phyloP scores from a whole-genome alignment of 306 rosid species.

The Vigna nakashimae region DNA sequence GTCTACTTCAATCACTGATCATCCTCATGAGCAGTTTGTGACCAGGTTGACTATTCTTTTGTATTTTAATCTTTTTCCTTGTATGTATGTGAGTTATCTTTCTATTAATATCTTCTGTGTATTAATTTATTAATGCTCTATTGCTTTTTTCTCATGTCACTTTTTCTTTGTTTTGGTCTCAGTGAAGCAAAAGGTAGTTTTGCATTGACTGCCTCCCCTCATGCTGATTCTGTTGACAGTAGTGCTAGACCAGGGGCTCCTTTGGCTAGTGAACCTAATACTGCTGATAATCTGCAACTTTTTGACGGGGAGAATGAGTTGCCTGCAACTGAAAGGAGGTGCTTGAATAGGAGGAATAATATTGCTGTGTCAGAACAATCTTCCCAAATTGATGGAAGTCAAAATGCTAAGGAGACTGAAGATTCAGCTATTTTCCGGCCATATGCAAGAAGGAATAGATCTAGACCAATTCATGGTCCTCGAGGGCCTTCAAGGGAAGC shows the following conservation, averaged over 20 bases:
- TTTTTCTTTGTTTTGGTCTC: slow-evolving; percentile 38
- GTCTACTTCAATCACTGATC: slow-evolving; percentile 87
- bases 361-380: slow-evolving; percentile 70
- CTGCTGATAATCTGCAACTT: slow-evolving; percentile 88
- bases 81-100: slow-evolving; percentile 20
- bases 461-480: slow-evolving; percentile 75
- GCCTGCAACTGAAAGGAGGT: slow-evolving; percentile 62
- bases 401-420: slow-evolving; percentile 78
- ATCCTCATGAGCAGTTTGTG: slow-evolving; percentile 73
- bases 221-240: slow-evolving; percentile 87
- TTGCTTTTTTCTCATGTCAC: slow-evolving; percentile 31
- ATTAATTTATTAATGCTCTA: background rate
- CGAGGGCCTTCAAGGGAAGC: slow-evolving; percentile 60
- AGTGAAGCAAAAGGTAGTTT: slow-evolving; percentile 93
- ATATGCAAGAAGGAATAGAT: slow-evolving; percentile 87
- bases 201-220: slow-evolving; percentile 87
- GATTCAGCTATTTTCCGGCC: slow-evolving; percentile 86
- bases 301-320: slow-evolving; percentile 69
- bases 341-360: slow-evolving; percentile 58
- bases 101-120: slow-evolving; percentile 24
- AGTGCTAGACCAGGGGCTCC: slow-evolving; percentile 79
- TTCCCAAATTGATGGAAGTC: slow-evolving; percentile 71
- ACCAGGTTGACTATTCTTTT: slow-evolving; percentile 57
- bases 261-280: slow-evolving; percentile 73
- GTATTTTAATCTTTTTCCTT: background rate